A percentile compares a stretch with the other conserved stretches of the same genome.
Evolutionary conservation across 345 rosid species (phyloP).

Genomic region (Citrus medica): DNA sequence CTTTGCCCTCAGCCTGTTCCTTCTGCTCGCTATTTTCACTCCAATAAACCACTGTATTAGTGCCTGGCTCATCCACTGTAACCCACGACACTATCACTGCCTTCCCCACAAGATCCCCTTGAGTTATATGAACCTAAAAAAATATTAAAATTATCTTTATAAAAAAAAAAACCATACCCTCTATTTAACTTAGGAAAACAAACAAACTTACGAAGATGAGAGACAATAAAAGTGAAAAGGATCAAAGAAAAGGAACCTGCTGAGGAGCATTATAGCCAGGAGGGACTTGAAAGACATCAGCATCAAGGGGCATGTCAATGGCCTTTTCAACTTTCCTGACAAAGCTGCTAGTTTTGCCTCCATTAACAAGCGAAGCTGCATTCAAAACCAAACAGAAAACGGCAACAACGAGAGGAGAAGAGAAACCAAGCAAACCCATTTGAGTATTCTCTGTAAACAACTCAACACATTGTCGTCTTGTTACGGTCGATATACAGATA

Average conservation of each 20-base stretch:
- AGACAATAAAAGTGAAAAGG: background rate
- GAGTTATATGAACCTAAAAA: slow-evolving; percentile 77
- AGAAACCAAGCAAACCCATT: slow-evolving; percentile 24
- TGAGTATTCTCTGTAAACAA: background rate
- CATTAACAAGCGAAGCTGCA: slow-evolving; percentile 42
- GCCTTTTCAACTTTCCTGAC: slow-evolving; percentile 51
- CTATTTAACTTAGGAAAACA: background rate
- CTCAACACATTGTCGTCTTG: background rate
- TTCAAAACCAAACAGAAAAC: slow-evolving; percentile 39
- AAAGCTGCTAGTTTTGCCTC: slow-evolving; percentile 65
- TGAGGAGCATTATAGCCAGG: slow-evolving; percentile 92
- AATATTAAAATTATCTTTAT: background rate
- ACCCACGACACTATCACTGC: slow-evolving; percentile 94
- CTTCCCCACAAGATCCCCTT: slow-evolving; percentile 81
- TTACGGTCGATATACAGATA: background rate
- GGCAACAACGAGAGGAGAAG: slow-evolving; percentile 15
- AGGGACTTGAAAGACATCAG: slow-evolving; percentile 67
- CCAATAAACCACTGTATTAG: slow-evolving; percentile 72
- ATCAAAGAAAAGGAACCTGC: slow-evolving; percentile 43
- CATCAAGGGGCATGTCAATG: slow-evolving; percentile 71
- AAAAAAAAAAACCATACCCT: background rate
- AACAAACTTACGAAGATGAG: background rate
- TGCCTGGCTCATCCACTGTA: slow-evolving; percentile 60
- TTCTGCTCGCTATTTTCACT: slow-evolving; percentile 36
- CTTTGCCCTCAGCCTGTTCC: slow-evolving; percentile 47